Evolutionary conservation across 371 early-diverging fungal genomes (phyloP), one percentile per base, ranked within the genome.

Genomic region (Mucor sp.): DNA sequence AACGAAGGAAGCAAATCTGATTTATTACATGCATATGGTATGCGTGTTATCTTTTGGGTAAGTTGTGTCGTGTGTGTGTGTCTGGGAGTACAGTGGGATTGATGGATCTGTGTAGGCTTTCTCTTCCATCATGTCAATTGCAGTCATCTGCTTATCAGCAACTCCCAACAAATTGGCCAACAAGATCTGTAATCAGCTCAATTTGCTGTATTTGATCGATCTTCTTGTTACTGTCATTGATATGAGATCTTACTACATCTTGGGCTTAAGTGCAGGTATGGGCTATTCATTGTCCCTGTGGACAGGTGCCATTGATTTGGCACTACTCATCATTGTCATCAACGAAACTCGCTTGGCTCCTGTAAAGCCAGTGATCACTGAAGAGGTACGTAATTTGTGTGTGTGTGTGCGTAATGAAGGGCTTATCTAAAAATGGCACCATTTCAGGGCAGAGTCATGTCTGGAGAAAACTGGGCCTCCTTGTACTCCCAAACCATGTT

Each of bases 381-480:
- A 82, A 60, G 50, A 50, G 50, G 50, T 50, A 23, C 14, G 50
- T 50, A 23, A 21, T 47, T 7, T 43, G 35, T 50, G 23, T 25
- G 21, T 23, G 47, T 63, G 70, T 0, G 77, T 76, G 74, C 63
- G 72, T 59, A 27, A 8, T 3, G 7, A 56, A 28, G 30, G 56
- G 9, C 25, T 30, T 56, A n/a, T 56, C 56, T 30, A 30, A 9
- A 56, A 17, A n/a, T 37, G 23, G 2, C 30, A 30, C 30, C 61
- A 57, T 35, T 44, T 12, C 41, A 68, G 67, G 69, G 65, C n/a
- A 79, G 88, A 9, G 15, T 77, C 2, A 67, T 84, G 58, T 85
- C 87, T 5, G 63, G 77, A 15, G 88, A 88, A 62, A 74, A 77
- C 27, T 76, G 85, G 74, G 84, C 87, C 1, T 88, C 88, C 0